Base-by-base conservation (phyloP, 805 yeast species). In the Helenozyma baotianmanensis region DNA sequence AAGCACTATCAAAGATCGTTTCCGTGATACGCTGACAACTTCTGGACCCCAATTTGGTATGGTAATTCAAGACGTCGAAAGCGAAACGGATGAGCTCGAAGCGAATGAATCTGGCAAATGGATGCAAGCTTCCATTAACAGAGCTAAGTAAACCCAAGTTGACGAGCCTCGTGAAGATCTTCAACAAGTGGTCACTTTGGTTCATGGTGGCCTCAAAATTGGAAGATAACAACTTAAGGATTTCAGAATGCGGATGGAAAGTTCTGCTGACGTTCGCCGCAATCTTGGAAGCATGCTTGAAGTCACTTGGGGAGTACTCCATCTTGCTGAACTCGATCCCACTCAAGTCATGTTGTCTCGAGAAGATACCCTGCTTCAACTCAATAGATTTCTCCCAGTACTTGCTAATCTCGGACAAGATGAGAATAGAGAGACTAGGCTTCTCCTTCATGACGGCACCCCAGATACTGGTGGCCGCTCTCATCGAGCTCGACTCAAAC, bases 281-380 rank as follows among this genome's bases (percentile, higher is more conserved):
- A 21, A 64, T 59, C 39, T 72, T 75, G 33, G 74, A 73, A 6
- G 80, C 69, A 6, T 65, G 68, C 27, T 66, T 64, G 44, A 77
- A 80, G 58, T 82, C 80, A 28, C 94, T 79, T 9, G 98, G 97
- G 1, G 88, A 63, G 48, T 92, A 92, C 42, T 85, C 92, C 98
- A 92, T 92, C 32, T 68, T 70, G 42, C 74, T 61, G 54, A 68
- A 80, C 35, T 80, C 84, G 15, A 90, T 80, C 35, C 69, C 62
- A 1, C 47, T 50, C 6, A 76, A 53, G 53, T 88, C 95, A 42
- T 61, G 60, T 5, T 58, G 47, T 4, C 62, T 67, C 6, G 80
- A 73, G 54, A 74, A 89, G 9, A 90, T 54, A 3, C 97, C 97
- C 25, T 62, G 62, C 17, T 62, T 61, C 19, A 68, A 60, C 22